Percentiles rank a stretch among this genome's conserved stretches.
Conservation (phyloP, 1,284 basidiomycete species). For the Takashimella tepidaria region DNA sequence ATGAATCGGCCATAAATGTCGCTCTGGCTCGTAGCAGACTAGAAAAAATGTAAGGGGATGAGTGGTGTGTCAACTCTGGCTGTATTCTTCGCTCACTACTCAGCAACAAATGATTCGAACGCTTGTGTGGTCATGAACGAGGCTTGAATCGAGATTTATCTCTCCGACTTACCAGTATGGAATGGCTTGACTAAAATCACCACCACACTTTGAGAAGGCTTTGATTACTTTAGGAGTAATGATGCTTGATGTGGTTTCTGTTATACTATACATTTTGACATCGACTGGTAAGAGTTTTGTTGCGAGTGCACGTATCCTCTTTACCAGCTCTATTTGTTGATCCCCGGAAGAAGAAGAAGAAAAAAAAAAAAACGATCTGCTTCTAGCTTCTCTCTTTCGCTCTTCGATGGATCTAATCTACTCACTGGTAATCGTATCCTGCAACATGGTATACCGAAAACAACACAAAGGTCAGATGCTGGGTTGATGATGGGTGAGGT, state of each 20-base stretch:
- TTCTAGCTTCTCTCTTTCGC: too few species aligned
- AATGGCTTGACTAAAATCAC: constrained; percentile 69
- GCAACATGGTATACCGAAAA: neutral
- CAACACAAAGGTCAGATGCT: neutral
- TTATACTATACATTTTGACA: constrained; percentile 41
- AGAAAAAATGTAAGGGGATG: constrained; percentile 67
- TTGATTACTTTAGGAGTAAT: constrained; percentile 49
- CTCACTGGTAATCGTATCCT: constrained; percentile 35
- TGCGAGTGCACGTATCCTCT: constrained; percentile 70
- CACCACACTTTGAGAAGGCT: constrained; percentile 49
- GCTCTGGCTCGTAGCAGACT: constrained; percentile 73
- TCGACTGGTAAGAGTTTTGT: constrained; percentile 74
- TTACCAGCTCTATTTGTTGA: constrained; percentile 54
- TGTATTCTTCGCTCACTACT: too few species aligned
- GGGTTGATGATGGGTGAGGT: neutral
- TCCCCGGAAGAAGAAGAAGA: neutral
- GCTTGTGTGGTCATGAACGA: too few species aligned
- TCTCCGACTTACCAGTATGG: constrained; percentile 37
- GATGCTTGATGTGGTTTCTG: constrained; percentile 44
- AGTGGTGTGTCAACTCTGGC: too few species aligned
- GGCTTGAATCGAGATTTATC: too few species aligned
- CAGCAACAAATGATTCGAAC: too few species aligned
- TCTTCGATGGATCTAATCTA: neutral
- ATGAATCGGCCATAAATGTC: constrained; percentile 60
- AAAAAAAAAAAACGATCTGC: too few species aligned